Percentiles rank a stretch among this genome's conserved stretches.
These are phyloP conservation scores for Botrytis sinoallii DNA, from an alignment of 2,329 filamentous ascomycete genomes.

Conservation along the genomic window DNA sequence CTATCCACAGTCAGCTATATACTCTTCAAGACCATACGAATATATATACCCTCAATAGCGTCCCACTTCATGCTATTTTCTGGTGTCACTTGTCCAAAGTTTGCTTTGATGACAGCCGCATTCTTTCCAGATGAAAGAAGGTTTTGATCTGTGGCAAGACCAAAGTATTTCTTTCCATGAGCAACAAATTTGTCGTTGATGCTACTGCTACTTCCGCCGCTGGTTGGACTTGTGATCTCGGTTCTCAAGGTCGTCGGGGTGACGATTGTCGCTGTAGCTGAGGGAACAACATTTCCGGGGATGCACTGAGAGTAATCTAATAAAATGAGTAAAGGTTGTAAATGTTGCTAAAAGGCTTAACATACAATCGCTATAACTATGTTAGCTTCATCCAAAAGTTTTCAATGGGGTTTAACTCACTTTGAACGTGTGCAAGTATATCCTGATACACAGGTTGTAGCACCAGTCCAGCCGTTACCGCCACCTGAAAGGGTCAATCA, in stretches of 20 bases:
- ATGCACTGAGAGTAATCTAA: constrained; percentile 33
- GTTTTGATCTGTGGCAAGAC: constrained; percentile 54
- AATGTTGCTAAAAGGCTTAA: neutral
- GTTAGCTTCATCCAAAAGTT: neutral
- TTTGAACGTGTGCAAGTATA: constrained; percentile 30
- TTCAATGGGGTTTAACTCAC: constrained; percentile 9
- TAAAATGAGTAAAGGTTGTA: neutral
- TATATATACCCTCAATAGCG: constrained; percentile 43
- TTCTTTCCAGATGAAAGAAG: constrained; percentile 49
- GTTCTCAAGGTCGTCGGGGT: constrained; percentile 16
- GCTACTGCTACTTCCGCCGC: constrained; percentile 44
- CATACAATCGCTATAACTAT: constrained; percentile 5
- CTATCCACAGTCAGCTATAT: constrained; percentile 2
- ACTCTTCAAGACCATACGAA: neutral
- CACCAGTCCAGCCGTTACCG: constrained; percentile 34
- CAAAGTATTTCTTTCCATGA: constrained; percentile 65
- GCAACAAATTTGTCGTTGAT: constrained; percentile 56
- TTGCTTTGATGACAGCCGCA: constrained; percentile 52
- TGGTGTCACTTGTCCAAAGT: constrained; percentile 63
- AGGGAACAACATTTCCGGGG: constrained; percentile 16
- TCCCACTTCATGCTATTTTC: constrained; percentile 74
- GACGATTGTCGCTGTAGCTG: constrained; percentile 15
- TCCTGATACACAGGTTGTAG: constrained; percentile 35
- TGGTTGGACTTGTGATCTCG: neutral
- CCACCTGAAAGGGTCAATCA: constrained; percentile 30